Conservation (phyloP, 2,329 filamentous ascomycete species). For the Xylariaceae sp. region DNA sequence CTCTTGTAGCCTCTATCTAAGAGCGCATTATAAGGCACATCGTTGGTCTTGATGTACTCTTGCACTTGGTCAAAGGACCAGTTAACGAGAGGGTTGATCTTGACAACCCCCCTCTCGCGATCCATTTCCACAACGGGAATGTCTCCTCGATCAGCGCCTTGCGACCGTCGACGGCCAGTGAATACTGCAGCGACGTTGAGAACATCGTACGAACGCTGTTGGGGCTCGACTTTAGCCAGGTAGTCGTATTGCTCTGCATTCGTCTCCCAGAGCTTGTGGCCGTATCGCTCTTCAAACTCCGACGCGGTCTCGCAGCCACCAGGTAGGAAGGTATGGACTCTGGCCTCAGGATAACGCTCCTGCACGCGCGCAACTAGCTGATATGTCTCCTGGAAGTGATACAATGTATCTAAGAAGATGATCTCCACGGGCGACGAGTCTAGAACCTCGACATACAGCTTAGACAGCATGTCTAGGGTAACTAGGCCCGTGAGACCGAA, state of each 20-base stretch:
- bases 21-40: constrained; percentile 92
- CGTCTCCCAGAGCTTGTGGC: constrained; percentile 81
- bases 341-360: constrained; percentile 77
- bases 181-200: constrained; percentile 89
- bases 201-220: constrained; percentile 89
- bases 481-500: constrained; percentile 83
- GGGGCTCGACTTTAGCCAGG: constrained; percentile 96
- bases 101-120: constrained; percentile 85
- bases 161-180: constrained; percentile 88
- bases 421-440: constrained; percentile 68
- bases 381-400: constrained; percentile 82
- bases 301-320: constrained; percentile 72
- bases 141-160: constrained; percentile 89
- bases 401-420: constrained; percentile 84
- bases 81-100: constrained; percentile 96
- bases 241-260: constrained; percentile 94
- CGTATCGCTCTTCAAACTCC: constrained; percentile 84
- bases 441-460: constrained; percentile 72
- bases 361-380: constrained; percentile 76
- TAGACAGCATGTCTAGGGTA: constrained; percentile 77
- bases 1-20: constrained; percentile 95
- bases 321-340: constrained; percentile 90
- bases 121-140: constrained; percentile 93
- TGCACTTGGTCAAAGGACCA: constrained; percentile 93
- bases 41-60: constrained; percentile 81